Evolutionary conservation across 2,329 filamentous ascomycete species (phyloP), one percentile per base, ranked within the genome.

Genomic region (Alternaria arbusti): DNA sequence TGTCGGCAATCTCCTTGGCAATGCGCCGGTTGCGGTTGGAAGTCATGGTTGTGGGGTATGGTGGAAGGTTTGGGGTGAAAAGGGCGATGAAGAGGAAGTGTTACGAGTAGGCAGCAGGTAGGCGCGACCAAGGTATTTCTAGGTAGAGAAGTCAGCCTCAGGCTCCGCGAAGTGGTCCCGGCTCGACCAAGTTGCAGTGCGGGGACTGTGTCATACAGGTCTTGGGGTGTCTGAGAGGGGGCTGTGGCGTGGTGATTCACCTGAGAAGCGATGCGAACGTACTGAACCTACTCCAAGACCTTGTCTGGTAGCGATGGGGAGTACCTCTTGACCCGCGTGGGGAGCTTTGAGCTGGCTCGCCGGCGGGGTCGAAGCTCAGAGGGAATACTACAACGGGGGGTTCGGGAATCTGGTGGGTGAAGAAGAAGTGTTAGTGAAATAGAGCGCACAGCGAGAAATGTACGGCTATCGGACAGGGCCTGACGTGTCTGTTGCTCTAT

Each of bases 1-100:
- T 92, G 75, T 95, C 92, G 65, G 83, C 82, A 59, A 96, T 85
- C 85, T 96, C 92, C 81, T 94, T 95, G 68, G 87, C 83, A 57
- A 96, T 86, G 63, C 88, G 86, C 68, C 88, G 84, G 57, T 83
- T 82, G 58, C 87, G 84, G 72, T 89, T 88, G 57, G 86, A 84
- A 63, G 85, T 80, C 84, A 88, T 88, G 73, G 72, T 78, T 68
- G 40, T 20, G 47, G n/a, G 17, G 15, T 47, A 15, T 26, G 46
- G 28, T 17, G 40, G 44, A 44, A 36, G 44, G 32, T 56, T 52
- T 13, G 26, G 22, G 25, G 28, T 50, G 44, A 45, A 44, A 52
- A 22, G 44, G 54, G 55, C 20, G 57, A 59, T 49, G 54, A 36
- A 36, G 54, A 32, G 58, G 32, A 45, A 57, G 44, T 54, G 49